Conservation (phyloP, 2,329 filamentous ascomycete genomes). For the Arachnomyces sp. region DNA sequence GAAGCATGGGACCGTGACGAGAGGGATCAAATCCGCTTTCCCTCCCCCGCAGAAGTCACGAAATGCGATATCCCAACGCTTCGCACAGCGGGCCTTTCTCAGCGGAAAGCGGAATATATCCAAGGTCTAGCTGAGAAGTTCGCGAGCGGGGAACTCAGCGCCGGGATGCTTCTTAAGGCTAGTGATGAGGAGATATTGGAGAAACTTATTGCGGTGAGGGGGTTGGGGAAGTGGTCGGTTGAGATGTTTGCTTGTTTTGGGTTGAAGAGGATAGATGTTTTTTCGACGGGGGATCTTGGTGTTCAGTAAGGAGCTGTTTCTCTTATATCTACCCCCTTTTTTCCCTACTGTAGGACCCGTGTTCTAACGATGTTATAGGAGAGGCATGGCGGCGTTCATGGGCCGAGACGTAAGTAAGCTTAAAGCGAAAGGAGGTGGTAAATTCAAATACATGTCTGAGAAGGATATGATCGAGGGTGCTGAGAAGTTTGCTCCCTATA, state of each 20-base stretch:
- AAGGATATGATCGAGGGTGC: conserved; percentile 81
- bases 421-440: conserved; percentile 69
- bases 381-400: conserved; percentile 82
- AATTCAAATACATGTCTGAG: conserved; percentile 98
- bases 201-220: conserved; percentile 75
- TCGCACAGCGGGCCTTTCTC: conserved; percentile 78
- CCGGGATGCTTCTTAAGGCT: conserved; percentile 66
- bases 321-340: neutral
- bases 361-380: conserved; percentile 29
- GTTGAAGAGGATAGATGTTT: conserved; percentile 91
- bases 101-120: conserved; percentile 94
- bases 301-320: conserved; percentile 58
- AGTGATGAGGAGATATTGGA: conserved; percentile 80
- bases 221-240: conserved; percentile 82
- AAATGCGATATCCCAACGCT: conserved; percentile 57
- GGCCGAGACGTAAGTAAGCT: conserved; percentile 78
- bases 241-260: conserved; percentile 98
- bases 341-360: neutral
- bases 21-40: conserved; percentile 48
- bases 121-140: conserved; percentile 80
- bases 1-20: conserved; percentile 7
- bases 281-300: conserved; percentile 83
- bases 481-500: conserved; percentile 73
- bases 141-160: conserved; percentile 62
- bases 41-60: conserved; percentile 66